Conservation (phyloP, 208 protist genomes). For the Acanthamoeba healyi region DNA sequence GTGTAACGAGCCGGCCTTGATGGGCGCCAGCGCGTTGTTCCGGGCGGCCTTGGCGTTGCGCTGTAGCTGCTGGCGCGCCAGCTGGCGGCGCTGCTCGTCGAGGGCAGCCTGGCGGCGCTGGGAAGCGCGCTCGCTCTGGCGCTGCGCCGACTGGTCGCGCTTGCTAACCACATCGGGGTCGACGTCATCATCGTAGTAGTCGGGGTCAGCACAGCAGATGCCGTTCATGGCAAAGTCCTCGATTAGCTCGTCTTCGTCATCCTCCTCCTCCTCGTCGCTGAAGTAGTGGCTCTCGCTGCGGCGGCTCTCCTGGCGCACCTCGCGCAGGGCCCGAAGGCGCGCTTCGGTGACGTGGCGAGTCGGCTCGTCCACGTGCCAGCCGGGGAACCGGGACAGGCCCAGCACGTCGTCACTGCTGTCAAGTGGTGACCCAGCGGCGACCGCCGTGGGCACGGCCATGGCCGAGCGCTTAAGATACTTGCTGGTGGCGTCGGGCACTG, state of each 20-base stretch:
- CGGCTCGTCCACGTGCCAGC: neutral
- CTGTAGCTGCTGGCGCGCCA: neutral
- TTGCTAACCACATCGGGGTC: neutral
- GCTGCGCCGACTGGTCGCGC: neutral
- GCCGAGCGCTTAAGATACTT: neutral
- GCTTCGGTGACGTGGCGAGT: neutral
- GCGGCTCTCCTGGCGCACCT: neutral
- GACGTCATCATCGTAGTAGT: neutral
- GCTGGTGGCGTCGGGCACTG: neutral
- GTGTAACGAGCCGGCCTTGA: neutral
- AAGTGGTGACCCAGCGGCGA: neutral
- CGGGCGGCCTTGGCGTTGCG: neutral
- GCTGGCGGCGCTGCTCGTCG: neutral
- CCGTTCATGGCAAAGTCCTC: conserved; percentile 27
- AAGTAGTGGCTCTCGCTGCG: neutral
- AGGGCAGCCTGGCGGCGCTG: neutral
- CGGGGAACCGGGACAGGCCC: neutral
- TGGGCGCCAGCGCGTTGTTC: neutral
- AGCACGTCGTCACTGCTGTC: neutral
- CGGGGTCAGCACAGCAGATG: conserved; percentile 35
- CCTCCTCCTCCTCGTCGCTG: too few species aligned
- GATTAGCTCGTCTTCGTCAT: neutral
- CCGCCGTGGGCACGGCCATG: neutral
- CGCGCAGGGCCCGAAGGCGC: neutral
- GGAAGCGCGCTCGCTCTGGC: neutral